phyloP scores from a whole-genome alignment of 2,329 filamentous ascomycete genomes.

The Fusarium guadeloupense region DNA sequence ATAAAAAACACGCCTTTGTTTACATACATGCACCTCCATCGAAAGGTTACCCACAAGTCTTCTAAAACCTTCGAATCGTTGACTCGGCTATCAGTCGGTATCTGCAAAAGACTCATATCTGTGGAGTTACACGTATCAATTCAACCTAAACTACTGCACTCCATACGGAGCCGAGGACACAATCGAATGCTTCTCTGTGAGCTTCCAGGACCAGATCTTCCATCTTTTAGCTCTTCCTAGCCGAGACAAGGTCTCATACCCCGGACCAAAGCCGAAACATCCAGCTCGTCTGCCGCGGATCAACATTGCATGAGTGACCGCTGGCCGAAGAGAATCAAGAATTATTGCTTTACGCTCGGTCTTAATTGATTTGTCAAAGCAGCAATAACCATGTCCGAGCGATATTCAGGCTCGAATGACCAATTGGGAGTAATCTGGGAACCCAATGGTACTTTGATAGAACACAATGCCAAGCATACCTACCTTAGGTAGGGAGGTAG shows the following conservation, averaged over 20 bases:
- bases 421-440: background rate
- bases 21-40: no score
- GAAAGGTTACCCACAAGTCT: constrained; percentile 27
- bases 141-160: constrained; percentile 1
- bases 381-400: background rate
- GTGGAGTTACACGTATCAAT: constrained; percentile 5
- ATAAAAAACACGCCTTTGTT: no score
- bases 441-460: background rate
- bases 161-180: no score
- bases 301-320: constrained; percentile 30
- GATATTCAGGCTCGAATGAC: background rate
- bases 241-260: constrained; percentile 1
- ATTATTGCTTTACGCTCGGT: background rate
- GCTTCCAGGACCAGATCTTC: constrained; percentile 2
- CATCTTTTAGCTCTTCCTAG: constrained; percentile 1
- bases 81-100: constrained; percentile 13
- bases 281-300: constrained; percentile 3
- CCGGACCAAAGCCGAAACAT: constrained; percentile 24
- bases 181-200: background rate
- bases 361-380: background rate
- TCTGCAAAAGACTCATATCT: background rate
- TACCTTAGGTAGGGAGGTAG: no score
- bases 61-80: background rate
- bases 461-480: no score
- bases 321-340: constrained; percentile 10